A percentile compares a stretch with the other conserved stretches of the same genome.
Conservation (phyloP, 805 yeast species). For the Ogataea methanolica region DNA sequence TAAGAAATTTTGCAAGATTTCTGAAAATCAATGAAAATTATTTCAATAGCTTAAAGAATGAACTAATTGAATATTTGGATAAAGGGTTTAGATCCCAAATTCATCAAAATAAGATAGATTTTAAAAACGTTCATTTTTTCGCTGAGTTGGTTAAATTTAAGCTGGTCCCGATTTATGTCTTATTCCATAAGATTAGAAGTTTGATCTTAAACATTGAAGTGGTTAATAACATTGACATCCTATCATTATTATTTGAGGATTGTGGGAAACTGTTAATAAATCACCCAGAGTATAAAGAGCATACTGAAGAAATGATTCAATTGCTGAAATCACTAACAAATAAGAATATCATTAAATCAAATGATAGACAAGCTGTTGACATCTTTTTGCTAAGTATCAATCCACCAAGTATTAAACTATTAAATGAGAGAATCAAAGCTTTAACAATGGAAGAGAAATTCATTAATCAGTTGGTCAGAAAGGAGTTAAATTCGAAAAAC, state of each 20-base stretch:
- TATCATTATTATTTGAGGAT: conserved; percentile 66
- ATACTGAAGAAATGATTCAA: conserved; percentile 61
- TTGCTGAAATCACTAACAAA: conserved; percentile 47
- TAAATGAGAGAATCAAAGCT: conserved; percentile 22
- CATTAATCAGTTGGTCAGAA: conserved; percentile 44
- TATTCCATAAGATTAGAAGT: conserved; percentile 67
- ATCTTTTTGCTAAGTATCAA: conserved; percentile 49
- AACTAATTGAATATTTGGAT: conserved; percentile 52
- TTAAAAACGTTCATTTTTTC: conserved; percentile 57
- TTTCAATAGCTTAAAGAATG: conserved; percentile 47
- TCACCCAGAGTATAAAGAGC: conserved; percentile 48
- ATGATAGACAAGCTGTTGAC: conserved; percentile 55
- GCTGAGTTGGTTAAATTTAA: conserved; percentile 75
- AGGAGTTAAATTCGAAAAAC: conserved; percentile 41
- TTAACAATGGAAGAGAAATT: conserved; percentile 43
- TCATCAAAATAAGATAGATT: conserved; percentile 46
- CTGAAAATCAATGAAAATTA: conserved; percentile 51
- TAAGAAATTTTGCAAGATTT: conserved; percentile 58
- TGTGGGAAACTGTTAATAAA: conserved; percentile 64
- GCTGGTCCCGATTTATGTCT: conserved; percentile 62
- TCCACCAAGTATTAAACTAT: conserved; percentile 45
- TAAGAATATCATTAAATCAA: conserved; percentile 44
- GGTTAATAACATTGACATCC: conserved; percentile 61
- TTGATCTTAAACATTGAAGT: conserved; percentile 48
- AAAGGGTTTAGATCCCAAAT: conserved; percentile 57